Evolutionary conservation across 306 rosid genomes (phyloP), one percentile per base, ranked within the genome.

Genomic region (Sesbania bispinosa): DNA sequence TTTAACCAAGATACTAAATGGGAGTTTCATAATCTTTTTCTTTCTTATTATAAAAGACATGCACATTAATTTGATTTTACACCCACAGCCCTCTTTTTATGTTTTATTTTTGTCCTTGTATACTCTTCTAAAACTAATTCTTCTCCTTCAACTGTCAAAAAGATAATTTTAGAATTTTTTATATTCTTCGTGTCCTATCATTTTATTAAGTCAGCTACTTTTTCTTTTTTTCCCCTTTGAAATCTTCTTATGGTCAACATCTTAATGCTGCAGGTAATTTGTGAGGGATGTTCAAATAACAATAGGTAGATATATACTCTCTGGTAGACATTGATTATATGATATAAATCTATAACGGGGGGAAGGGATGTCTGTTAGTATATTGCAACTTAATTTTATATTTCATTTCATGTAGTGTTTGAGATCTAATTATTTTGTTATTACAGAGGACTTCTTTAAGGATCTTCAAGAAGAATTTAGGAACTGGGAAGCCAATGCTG

Each of bases 211-310:
- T 50, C 41, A 13, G 78, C 69, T 46, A 23, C 14, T 3, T 19
- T 53, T 10, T 48, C 26, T 41, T 47, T 19, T 21, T 63, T 69
- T 21, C 29, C 4, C 32, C 32, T 5, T 20, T 20, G 10, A 42
- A 75, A 19, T 29, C 63, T 83, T 82, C 92, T 91, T 85, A 82
- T 87, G 66, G 81, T 53, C 57, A 81, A 83, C 82, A 81, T 89
- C 85, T 84, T 82, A 64, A 72, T 81, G 81, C 80, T 91, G 99
- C 97, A 94, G 96, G 99, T 86, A 85, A 85, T 86, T 73, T 89
- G 45, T 91, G 76, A 88, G 85, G 86, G 99, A 91, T 91, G 97
- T 89, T 86, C 96, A 91, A 88, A 88, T 94, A 82, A 81, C 99
- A 86, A 72, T 91, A 91, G 97, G 99, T 94, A 94, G 99, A 81